Conservation (phyloP, 1,139 yeast genomes). For the Yarrowia galli region DNA sequence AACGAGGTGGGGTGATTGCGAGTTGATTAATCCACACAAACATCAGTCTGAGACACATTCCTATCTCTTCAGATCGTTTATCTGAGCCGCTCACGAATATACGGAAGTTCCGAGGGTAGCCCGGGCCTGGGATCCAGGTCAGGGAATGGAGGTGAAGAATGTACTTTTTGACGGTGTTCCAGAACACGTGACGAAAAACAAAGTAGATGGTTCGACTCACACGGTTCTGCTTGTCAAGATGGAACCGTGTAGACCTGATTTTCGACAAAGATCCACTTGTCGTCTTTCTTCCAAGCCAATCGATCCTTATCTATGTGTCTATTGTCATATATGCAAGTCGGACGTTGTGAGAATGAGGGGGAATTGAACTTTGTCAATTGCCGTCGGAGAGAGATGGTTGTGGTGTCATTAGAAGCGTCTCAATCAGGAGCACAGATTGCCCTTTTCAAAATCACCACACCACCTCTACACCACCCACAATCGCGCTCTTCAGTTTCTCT, state of each 20-base stretch:
- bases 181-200: neutral
- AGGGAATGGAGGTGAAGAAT: neutral
- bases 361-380: neutral
- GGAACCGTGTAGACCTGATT: neutral
- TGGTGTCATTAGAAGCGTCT: no score
- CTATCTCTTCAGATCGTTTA: neutral
- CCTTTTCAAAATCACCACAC: neutral
- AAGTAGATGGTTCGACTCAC: neutral
- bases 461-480: neutral
- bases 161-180: neutral
- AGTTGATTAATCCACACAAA: no score
- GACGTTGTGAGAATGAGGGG: neutral
- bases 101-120: slow-evolving; percentile 28
- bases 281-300: slow-evolving; percentile 7
- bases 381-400: no score
- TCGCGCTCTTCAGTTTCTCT: neutral
- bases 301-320: slow-evolving; percentile 17
- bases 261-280: neutral
- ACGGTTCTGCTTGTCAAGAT: neutral
- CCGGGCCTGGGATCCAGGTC: slow-evolving; percentile 32
- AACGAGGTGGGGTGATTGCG: no score
- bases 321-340: neutral
- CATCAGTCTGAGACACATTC: no score
- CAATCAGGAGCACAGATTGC: no score
- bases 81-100: neutral